Percentiles rank a stretch among this genome's conserved stretches.
phyloP scores from a whole-genome alignment of 768 basidiomycete genomes.

The Boletus barrowsii region DNA sequence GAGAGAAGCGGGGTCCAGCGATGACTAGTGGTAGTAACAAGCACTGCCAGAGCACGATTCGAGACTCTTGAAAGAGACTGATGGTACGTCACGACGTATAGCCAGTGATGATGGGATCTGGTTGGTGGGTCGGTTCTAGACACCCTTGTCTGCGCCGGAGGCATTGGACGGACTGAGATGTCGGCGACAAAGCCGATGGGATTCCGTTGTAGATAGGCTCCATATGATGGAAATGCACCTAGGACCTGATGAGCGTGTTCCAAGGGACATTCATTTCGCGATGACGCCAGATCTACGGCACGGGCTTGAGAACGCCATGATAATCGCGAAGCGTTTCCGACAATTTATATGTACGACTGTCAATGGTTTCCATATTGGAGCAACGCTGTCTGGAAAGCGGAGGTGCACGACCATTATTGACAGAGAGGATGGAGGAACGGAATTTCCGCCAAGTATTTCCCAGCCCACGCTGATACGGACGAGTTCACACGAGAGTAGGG shows the following conservation, averaged over 20 bases:
- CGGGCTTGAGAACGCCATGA: constrained; percentile 17
- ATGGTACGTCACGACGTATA: constrained; percentile 5
- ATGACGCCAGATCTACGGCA: constrained; percentile 17
- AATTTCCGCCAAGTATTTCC: constrained; percentile 15
- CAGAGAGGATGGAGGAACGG: constrained; percentile 12
- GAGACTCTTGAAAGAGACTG: not conserved
- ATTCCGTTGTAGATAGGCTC: constrained; percentile 9
- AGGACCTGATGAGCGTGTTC: constrained; percentile 9
- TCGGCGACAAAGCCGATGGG: constrained; percentile 3
- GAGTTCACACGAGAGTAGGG: constrained; percentile 17
- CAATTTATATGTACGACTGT: not conserved
- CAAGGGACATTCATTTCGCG: constrained; percentile 13
- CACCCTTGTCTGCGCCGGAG: constrained; percentile 3
- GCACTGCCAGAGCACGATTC: not conserved
- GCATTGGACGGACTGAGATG: constrained; percentile 2
- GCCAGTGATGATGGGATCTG: not conserved
- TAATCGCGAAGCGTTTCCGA: constrained; percentile 19
- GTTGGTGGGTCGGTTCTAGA: not conserved
- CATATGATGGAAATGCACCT: constrained; percentile 12
- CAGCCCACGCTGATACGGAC: constrained; percentile 8
- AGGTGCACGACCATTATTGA: constrained; percentile 5
- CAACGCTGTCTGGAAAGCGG: constrained; percentile 2
- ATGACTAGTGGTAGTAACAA: too few species aligned
- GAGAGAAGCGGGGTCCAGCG: not conserved
- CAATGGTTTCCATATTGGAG: constrained; percentile 17